Percentiles rank a stretch among this genome's conserved stretches.
These are phyloP conservation scores for Ilyonectria robusta DNA, from an alignment of 2,329 filamentous ascomycete species.

Conservation along the genomic window DNA sequence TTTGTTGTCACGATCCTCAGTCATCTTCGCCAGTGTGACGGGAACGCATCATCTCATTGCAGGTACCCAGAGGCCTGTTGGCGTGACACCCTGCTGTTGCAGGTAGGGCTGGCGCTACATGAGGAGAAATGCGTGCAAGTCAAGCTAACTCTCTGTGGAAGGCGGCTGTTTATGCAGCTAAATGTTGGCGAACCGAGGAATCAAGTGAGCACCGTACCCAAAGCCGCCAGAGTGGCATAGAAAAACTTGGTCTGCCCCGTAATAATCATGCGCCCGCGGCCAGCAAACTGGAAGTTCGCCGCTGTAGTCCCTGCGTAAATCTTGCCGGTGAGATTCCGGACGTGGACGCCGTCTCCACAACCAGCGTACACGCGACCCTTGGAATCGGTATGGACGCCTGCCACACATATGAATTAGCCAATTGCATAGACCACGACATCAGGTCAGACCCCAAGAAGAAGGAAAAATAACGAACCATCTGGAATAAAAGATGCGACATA, in stretches of 20 bases:
- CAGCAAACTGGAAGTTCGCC: slow-evolving; percentile 63
- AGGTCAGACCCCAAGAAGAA: too few species aligned
- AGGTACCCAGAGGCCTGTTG: too few species aligned
- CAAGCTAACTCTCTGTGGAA: too few species aligned
- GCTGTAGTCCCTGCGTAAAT: slow-evolving; percentile 64
- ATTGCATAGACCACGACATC: background rate
- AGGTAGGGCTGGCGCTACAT: too few species aligned
- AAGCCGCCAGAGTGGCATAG: slow-evolving; percentile 47
- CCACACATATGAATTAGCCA: background rate
- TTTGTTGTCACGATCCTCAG: too few species aligned
- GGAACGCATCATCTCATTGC: too few species aligned
- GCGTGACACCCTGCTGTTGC: too few species aligned
- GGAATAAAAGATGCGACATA: slow-evolving; percentile 68
- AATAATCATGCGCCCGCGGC: slow-evolving; percentile 54
- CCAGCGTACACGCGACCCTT: slow-evolving; percentile 69
- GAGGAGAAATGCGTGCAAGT: too few species aligned
- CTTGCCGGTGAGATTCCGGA: slow-evolving; percentile 66
- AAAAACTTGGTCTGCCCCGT: slow-evolving; percentile 54
- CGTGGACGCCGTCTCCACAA: slow-evolving; percentile 64
- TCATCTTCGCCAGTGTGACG: too few species aligned
- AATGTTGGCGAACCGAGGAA: background rate
- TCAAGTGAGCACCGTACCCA: slow-evolving; percentile 31
- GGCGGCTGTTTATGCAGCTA: too few species aligned
- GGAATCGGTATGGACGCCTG: slow-evolving; percentile 68
- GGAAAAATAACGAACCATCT: slow-evolving; percentile 62